These are phyloP conservation scores for Roridomyces roridus DNA, from an alignment of 768 basidiomycete species.

Conservation along the genomic window DNA sequence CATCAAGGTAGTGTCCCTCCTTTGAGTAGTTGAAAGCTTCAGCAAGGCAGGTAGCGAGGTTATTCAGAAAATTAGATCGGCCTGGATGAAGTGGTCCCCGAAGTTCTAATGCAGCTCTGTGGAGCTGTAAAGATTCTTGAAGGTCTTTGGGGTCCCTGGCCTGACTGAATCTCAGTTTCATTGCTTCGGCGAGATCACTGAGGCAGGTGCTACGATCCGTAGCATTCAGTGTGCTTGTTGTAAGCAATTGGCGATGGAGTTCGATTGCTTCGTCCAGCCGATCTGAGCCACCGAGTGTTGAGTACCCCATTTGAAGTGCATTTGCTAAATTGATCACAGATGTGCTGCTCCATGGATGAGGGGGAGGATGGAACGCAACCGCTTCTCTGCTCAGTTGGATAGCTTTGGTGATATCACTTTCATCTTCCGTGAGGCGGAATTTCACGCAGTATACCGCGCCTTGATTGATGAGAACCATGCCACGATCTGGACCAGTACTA, in stretches of 20 bases:
- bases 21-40: constrained; percentile 31
- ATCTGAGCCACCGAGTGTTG: constrained; percentile 24
- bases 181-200: no score
- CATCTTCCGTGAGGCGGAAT: constrained; percentile 31
- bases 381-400: constrained; percentile 28
- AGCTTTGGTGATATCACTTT: constrained; percentile 30
- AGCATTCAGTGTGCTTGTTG: no score
- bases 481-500: constrained; percentile 3
- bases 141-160: constrained; percentile 25
- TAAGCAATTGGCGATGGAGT: constrained; percentile 1
- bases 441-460: constrained; percentile 25
- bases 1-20: constrained; percentile 32
- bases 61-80: constrained; percentile 1
- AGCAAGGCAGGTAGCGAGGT: constrained; percentile 23
- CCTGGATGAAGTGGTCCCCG: constrained; percentile 13
- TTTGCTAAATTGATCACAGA: constrained; percentile 11
- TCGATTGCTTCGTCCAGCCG: constrained; percentile 19
- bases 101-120: constrained; percentile 13
- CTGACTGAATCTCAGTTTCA: constrained; percentile 31
- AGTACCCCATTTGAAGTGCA: constrained; percentile 8
- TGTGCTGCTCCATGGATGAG: constrained; percentile 14
- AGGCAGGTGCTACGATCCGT: no score
- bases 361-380: constrained; percentile 27
- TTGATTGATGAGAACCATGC: constrained; percentile 19
- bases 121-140: constrained; percentile 21